Evolutionary conservation across 129 eudicot genomes (phyloP).

Genomic region (Silybum marianum): DNA sequence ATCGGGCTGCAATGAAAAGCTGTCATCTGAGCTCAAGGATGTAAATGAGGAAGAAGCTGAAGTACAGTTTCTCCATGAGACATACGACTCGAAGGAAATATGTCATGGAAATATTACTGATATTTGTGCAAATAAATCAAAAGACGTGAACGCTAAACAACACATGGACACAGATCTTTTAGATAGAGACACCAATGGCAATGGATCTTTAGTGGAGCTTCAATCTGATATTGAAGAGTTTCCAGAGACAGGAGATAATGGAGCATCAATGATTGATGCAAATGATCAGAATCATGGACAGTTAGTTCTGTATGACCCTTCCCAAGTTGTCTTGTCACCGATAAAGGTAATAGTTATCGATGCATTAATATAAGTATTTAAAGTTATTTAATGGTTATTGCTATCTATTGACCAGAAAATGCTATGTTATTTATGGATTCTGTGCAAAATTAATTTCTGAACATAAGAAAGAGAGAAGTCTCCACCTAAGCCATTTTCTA

Average conservation of each 20-base stretch:
- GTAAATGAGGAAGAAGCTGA: constrained; percentile 28
- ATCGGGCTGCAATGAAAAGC: constrained; percentile 21
- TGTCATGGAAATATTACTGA: constrained; percentile 3
- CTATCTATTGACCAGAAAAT: background rate
- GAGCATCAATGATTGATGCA: constrained; percentile 21
- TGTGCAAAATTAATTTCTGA: background rate
- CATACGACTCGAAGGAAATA: constrained; percentile 22
- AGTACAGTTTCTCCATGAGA: constrained; percentile 28
- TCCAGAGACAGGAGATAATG: constrained; percentile 13
- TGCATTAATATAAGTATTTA: background rate
- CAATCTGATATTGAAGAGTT: constrained; percentile 14
- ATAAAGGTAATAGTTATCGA: constrained; percentile 43
- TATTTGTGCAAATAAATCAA: constrained; percentile 4
- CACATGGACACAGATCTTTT: constrained; percentile 14
- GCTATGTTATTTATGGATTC: background rate
- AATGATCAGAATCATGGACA: constrained; percentile 26
- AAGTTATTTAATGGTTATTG: background rate
- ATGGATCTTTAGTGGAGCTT: constrained; percentile 1
- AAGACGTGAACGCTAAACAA: background rate
- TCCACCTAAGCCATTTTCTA: background rate
- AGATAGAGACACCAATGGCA: too few relatives aligned
- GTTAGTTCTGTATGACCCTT: constrained; percentile 32
- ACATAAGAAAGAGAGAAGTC: background rate
- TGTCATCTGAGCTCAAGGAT: constrained; percentile 31
- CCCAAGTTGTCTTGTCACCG: constrained; percentile 30